A percentile compares a stretch with the other conserved stretches of the same genome.
These are phyloP conservation scores for Candolleomyces eurysporus DNA, from an alignment of 768 basidiomycete genomes.

Conservation along the genomic window DNA sequence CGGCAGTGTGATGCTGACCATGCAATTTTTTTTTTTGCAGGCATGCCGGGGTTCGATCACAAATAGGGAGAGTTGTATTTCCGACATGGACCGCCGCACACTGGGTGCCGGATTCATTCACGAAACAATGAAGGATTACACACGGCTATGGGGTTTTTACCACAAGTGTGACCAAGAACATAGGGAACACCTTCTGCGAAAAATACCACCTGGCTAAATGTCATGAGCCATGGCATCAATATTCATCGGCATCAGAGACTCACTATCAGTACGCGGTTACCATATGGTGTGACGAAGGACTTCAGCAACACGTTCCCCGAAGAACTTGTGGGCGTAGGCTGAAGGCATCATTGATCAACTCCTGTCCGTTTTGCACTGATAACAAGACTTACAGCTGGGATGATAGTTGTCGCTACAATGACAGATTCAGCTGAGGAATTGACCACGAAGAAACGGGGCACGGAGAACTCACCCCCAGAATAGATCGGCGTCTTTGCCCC, in stretches of 20 bases:
- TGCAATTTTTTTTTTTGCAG: not conserved
- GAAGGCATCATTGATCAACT: constrained; percentile 3
- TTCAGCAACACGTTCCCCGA: constrained; percentile 27
- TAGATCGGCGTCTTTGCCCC: constrained; percentile 37
- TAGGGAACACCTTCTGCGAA: not conserved
- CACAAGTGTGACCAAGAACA: too few species aligned
- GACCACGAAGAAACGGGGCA: not conserved
- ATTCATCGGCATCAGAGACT: too few species aligned
- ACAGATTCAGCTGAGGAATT: not conserved
- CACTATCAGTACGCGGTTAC: not conserved
- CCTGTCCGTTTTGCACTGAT: not conserved
- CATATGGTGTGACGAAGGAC: constrained; percentile 14
- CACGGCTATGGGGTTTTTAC: too few species aligned
- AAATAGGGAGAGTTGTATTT: not conserved
- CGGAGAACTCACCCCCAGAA: constrained; percentile 51
- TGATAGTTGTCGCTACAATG: constrained; percentile 51
- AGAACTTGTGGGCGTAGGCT: constrained; percentile 43
- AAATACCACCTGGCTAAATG: not conserved
- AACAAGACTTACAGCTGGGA: constrained; percentile 41
- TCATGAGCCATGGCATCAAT: too few species aligned
- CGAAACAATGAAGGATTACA: not conserved
- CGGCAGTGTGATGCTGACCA: not conserved
- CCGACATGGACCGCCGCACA: not conserved
- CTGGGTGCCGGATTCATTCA: not conserved
- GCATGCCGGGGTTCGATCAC: not conserved